A percentile compares a stretch with the other conserved stretches of the same genome.
These are phyloP conservation scores for Mortierella hygrophila DNA, from an alignment of 192 early-diverging fungal genomes.

Conservation along the genomic window DNA sequence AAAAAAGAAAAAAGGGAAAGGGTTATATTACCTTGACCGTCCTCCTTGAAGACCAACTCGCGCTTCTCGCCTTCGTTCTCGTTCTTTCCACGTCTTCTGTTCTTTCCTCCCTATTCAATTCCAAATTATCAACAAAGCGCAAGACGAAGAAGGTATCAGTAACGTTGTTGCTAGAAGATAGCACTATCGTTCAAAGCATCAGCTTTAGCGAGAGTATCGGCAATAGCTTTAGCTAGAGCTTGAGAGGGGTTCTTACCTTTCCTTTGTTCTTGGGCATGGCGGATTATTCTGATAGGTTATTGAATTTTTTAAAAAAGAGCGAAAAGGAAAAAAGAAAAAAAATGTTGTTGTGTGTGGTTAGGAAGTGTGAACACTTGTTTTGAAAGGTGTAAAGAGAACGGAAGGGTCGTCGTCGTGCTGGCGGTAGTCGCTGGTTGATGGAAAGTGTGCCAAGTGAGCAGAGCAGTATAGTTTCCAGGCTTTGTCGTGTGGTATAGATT, in stretches of 20 bases:
- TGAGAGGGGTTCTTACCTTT: constrained; percentile 74
- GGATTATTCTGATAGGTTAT: constrained; percentile 29
- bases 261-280: constrained; percentile 96
- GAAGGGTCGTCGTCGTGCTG: not conserved
- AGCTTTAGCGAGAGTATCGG: not conserved
- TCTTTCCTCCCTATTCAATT: constrained; percentile 80
- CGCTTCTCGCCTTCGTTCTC: constrained; percentile 96
- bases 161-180: not conserved
- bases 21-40: constrained; percentile 81
- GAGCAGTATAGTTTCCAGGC: not conserved
- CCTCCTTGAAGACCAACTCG: constrained; percentile 97
- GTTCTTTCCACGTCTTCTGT: constrained; percentile 95
- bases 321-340: not conserved
- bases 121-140: constrained; percentile 5
- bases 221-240: not conserved
- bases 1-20: not conserved
- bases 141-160: not conserved
- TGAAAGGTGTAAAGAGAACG: not conserved
- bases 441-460: not conserved
- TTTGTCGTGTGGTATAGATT: constrained; percentile 1
- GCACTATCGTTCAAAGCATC: not conserved
- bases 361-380: not conserved
- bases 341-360: constrained; percentile 6
- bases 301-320: not conserved
- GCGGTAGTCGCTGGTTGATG: not conserved